Conservation (phyloP, 1,284 basidiomycete species). For the Exsudoporus floridanus region DNA sequence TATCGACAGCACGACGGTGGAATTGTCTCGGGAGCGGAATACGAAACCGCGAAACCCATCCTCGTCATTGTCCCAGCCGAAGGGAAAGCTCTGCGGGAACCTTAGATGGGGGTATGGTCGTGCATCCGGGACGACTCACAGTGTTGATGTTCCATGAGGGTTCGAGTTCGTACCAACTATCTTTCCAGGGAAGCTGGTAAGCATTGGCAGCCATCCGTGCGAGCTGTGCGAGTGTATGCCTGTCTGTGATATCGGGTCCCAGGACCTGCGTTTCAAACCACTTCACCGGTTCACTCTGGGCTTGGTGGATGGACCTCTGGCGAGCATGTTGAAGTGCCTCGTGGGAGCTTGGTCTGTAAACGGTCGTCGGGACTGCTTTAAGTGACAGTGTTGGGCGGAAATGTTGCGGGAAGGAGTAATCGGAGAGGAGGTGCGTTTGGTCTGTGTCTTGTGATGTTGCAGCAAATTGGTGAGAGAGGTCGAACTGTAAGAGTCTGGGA, state of each 20-base stretch:
- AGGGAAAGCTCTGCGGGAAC: conserved; percentile 68
- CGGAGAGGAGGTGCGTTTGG: conserved; percentile 4
- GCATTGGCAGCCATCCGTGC: conserved; percentile 93
- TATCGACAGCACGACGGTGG: conserved; percentile 86
- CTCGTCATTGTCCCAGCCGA: conserved; percentile 84
- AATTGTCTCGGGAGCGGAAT: conserved; percentile 76
- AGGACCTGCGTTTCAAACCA: conserved; percentile 58
- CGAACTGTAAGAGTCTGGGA: conserved; percentile 23
- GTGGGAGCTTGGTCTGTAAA: conserved; percentile 60
- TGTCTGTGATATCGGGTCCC: conserved; percentile 76
- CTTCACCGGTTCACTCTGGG: conserved; percentile 50
- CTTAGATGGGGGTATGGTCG: conserved; percentile 4
- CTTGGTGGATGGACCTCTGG: conserved; percentile 46
- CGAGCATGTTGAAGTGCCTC: conserved; percentile 53
- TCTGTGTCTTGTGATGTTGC: conserved; percentile 1
- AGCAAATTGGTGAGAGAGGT: conserved; percentile 24
- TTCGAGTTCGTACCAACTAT: conserved; percentile 85
- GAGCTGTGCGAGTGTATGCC: conserved; percentile 79
- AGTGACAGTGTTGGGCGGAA: conserved; percentile 36
- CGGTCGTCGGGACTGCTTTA: conserved; percentile 52
- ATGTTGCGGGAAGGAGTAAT: conserved; percentile 8
- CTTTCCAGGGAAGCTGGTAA: conserved; percentile 68
- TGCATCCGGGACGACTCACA: conserved; percentile 44
- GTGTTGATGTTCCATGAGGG: conserved; percentile 61
- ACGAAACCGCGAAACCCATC: conserved; percentile 93